A percentile compares a stretch with the other conserved stretches of the same genome.
phyloP scores from a whole-genome alignment of 768 basidiomycete genomes.

The Clathrus columnatus region DNA sequence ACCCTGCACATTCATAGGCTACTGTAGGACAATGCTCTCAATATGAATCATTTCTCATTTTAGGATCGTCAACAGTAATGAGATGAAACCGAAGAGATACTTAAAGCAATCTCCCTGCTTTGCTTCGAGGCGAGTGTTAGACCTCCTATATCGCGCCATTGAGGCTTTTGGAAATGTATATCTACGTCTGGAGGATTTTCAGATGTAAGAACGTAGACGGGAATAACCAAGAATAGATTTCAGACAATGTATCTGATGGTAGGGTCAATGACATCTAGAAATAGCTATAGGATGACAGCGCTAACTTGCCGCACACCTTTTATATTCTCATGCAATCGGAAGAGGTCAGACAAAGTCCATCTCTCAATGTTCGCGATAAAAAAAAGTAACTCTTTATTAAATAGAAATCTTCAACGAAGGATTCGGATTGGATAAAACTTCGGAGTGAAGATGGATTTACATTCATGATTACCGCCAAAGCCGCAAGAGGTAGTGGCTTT shows the following conservation, averaged over 20 bases:
- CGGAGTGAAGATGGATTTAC: conserved; percentile 73
- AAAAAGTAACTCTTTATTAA: neutral
- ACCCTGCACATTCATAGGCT: neutral
- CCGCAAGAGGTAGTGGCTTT: conserved; percentile 72
- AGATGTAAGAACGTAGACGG: neutral
- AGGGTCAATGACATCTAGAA: neutral
- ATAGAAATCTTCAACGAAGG: neutral
- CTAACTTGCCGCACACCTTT: too few species aligned
- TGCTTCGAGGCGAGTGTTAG: neutral
- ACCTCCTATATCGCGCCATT: neutral
- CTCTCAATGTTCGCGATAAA: too few species aligned
- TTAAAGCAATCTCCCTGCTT: neutral
- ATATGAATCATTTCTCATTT: neutral
- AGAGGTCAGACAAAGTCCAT: too few species aligned
- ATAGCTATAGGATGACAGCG: neutral
- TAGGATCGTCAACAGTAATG: neutral
- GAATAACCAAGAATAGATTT: neutral
- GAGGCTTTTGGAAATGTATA: neutral
- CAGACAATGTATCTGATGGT: neutral
- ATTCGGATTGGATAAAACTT: conserved; percentile 62
- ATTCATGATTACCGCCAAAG: conserved; percentile 67
- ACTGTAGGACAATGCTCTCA: neutral
- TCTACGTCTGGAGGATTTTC: neutral
- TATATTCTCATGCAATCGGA: too few species aligned
- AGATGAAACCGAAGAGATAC: neutral